A percentile compares a stretch with the other conserved stretches of the same genome.
Evolutionary conservation across 2,329 filamentous ascomycete genomes (phyloP).

Genomic region (Triangularia verruculosa): DNA sequence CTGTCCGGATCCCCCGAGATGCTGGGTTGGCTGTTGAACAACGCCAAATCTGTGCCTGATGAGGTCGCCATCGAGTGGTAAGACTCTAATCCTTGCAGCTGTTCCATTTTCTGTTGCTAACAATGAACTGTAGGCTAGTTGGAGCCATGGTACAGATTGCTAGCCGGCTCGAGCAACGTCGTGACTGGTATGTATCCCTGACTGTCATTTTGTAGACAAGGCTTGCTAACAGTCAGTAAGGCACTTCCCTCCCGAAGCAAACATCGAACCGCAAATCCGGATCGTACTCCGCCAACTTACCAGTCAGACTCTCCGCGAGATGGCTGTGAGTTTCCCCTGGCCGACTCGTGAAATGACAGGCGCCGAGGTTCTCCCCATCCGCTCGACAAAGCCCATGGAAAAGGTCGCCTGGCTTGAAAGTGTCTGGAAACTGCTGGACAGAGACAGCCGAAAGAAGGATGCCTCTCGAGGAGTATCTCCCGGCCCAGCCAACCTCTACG

Average conservation of each 20-base stretch:
- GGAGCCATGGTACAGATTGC: conserved; percentile 35
- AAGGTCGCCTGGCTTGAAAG: conserved; percentile 31
- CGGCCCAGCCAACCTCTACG: neutral
- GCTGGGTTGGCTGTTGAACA: conserved; percentile 35
- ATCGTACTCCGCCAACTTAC: conserved; percentile 35
- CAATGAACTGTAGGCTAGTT: conserved; percentile 27
- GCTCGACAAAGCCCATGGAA: conserved; percentile 37
- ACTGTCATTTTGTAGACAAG: neutral
- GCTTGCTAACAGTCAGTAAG: neutral
- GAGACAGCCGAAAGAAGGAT: conserved; percentile 21
- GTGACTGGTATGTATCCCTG: conserved; percentile 28
- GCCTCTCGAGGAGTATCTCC: conserved; percentile 14
- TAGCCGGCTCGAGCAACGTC: conserved; percentile 32
- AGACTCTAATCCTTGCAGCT: neutral
- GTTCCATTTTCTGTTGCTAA: neutral
- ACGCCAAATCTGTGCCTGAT: conserved; percentile 33
- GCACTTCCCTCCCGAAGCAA: conserved; percentile 30
- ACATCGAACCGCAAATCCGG: conserved; percentile 33
- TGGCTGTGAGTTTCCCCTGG: conserved; percentile 39
- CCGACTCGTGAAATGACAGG: conserved; percentile 37
- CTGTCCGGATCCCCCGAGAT: conserved; percentile 36
- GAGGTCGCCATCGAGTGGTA: conserved; percentile 34
- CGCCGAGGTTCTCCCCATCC: conserved; percentile 35
- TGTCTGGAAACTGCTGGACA: conserved; percentile 31
- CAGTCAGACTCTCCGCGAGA: conserved; percentile 33